phyloP scores from a whole-genome alignment of 805 yeast genomes.

The Jamesozyma spencerorum region DNA sequence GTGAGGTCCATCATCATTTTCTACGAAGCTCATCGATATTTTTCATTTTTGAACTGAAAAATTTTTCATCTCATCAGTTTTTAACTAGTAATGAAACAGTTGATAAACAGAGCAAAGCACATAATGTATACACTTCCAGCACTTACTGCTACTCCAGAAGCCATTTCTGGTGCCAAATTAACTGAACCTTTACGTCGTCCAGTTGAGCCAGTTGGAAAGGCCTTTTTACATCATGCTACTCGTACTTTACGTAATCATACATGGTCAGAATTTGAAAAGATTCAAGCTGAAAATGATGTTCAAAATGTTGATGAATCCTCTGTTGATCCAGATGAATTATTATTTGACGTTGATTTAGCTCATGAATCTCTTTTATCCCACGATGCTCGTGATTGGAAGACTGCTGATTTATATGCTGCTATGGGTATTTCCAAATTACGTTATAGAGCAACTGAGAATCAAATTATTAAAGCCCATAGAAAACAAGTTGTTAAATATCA shows the following conservation, averaged over 20 bases:
- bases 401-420: slow-evolving; percentile 92
- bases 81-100: too few species aligned
- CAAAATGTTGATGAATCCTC: slow-evolving; percentile 52
- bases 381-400: slow-evolving; percentile 98
- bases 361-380: slow-evolving; percentile 71
- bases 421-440: slow-evolving; percentile 88
- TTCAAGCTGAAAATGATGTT: slow-evolving; percentile 86
- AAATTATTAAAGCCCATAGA: slow-evolving; percentile 93
- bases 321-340: slow-evolving; percentile 47
- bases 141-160: slow-evolving; percentile 47
- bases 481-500: slow-evolving; percentile 93
- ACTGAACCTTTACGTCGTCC: slow-evolving; percentile 65
- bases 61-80: slow-evolving; percentile 1
- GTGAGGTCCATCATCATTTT: slow-evolving; percentile 1
- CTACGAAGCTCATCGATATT: neutral
- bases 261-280: slow-evolving; percentile 93
- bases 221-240: slow-evolving; percentile 91
- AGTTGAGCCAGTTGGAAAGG: slow-evolving; percentile 94
- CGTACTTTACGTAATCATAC: slow-evolving; percentile 95
- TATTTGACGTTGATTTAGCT: slow-evolving; percentile 49
- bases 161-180: slow-evolving; percentile 42
- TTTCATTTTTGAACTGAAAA: neutral
- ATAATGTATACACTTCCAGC: slow-evolving; percentile 34
- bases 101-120: too few species aligned
- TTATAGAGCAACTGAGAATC: slow-evolving; percentile 84